Evolutionary conservation across 345 rosid genomes (phyloP), one percentile per base, ranked within the genome.

Genomic region (Microthlaspi erraticum): DNA sequence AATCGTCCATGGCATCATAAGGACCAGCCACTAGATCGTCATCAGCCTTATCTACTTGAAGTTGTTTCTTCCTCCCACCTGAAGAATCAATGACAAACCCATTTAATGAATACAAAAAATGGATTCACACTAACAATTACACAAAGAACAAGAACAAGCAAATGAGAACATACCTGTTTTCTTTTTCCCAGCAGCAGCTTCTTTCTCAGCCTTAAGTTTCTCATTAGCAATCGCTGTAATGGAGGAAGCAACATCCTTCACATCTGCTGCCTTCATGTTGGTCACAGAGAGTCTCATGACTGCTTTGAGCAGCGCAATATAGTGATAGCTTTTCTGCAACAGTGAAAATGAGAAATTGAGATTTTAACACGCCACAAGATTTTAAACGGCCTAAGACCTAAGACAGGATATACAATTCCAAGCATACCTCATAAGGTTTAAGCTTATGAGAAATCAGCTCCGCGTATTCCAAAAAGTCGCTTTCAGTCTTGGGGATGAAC

Each of bases 401-500:
- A 46, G 52, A 59, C 49, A 12, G 17, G 18, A 23, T 23, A 60
- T 66, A 39, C 26, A 64, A 9, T n/a, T n/a, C n/a, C n/a, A n/a
- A n/a, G n/a, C 57, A 33, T 53, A 91, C 99, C 96, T 95, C 98
- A 68, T 75, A 82, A 9, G 89, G 70, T 56, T 75, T 84, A 72
- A 95, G 90, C 78, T 74, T 88, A 66, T 83, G 78, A 69, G 98
- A 81, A 79, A 95, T 71, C 58, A 95, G 78, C 75, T 95, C 98
- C 19, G 99, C 97, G 81, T 89, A 95, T 77, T 92, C 99, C 76
- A 39, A 1, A 66, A 92, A 95, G 72, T 95, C 99, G 61, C 85
- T 81, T 83, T 95, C 98, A 20, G 99, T 85, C 81, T 95, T 90
- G 13, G 98, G 99, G 76, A 95, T 89, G 74, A 92, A 92, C 71